phyloP scores from a whole-genome alignment of 345 rosid genomes.

The Microthlaspi erraticum region DNA sequence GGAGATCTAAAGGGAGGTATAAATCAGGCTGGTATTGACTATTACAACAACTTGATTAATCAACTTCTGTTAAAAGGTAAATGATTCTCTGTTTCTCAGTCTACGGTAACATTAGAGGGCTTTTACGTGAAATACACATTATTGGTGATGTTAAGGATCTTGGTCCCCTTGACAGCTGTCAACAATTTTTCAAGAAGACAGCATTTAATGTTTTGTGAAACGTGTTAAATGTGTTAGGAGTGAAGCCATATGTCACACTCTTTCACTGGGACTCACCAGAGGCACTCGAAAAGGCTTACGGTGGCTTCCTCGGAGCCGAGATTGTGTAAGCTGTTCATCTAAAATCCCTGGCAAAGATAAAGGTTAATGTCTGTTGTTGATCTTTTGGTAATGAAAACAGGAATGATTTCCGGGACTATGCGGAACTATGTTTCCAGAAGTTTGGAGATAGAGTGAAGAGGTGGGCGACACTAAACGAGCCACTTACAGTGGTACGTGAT shows the following conservation, averaged over 20 bases:
- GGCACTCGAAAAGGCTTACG: constrained; percentile 51
- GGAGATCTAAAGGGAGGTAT: constrained; percentile 57
- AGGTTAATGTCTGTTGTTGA: neutral
- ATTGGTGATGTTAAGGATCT: constrained; percentile 1
- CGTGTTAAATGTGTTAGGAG: constrained; percentile 39
- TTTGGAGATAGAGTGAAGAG: constrained; percentile 59
- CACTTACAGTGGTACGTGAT: constrained; percentile 36
- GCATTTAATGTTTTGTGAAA: neutral
- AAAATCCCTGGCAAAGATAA: neutral
- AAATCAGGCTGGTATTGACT: constrained; percentile 54
- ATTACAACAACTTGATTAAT: constrained; percentile 59
- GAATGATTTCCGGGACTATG: constrained; percentile 50
- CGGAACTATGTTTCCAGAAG: constrained; percentile 49
- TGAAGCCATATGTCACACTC: constrained; percentile 51
- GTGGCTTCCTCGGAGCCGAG: constrained; percentile 46
- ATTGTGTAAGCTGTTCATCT: constrained; percentile 48
- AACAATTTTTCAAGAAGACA: neutral
- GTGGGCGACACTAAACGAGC: constrained; percentile 56
- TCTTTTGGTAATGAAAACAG: constrained; percentile 33
- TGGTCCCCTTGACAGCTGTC: neutral
- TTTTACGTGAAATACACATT: neutral
- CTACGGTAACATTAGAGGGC: neutral
- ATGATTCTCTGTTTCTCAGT: constrained; percentile 18
- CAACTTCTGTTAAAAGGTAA: constrained; percentile 46
- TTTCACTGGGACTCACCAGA: constrained; percentile 60